phyloP scores from a whole-genome alignment of 1,284 basidiomycete species.

The Leccinum fallax region DNA sequence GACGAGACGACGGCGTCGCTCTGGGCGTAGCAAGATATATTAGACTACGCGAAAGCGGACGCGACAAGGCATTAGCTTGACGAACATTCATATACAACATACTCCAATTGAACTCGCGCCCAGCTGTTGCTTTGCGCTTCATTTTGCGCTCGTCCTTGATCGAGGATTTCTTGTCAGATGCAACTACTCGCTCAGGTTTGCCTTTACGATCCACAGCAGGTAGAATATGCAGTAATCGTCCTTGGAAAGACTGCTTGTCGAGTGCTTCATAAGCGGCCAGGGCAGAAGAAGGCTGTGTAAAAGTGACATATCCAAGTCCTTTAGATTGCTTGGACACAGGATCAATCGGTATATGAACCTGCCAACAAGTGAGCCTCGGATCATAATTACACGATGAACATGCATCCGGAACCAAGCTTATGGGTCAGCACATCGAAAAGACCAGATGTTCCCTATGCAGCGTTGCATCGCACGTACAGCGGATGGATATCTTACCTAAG shows the following conservation, averaged over 20 bases:
- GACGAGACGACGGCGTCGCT: slow-evolving; percentile 88
- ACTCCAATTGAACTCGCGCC: slow-evolving; percentile 94
- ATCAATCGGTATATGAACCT: slow-evolving; percentile 88
- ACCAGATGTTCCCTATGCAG: background rate
- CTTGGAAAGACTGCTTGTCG: slow-evolving; percentile 90
- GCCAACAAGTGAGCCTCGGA: slow-evolving; percentile 18
- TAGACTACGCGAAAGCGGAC: slow-evolving; percentile 19
- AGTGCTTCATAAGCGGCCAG: slow-evolving; percentile 76
- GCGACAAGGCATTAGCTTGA: slow-evolving; percentile 31
- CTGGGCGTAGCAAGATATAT: slow-evolving; percentile 45
- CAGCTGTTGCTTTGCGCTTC: slow-evolving; percentile 73
- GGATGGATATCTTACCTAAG: slow-evolving; percentile 20
- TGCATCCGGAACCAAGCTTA: background rate
- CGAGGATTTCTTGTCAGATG: slow-evolving; percentile 50
- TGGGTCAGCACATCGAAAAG: background rate
- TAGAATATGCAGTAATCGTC: slow-evolving; percentile 88
- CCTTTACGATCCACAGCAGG: slow-evolving; percentile 73
- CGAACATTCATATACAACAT: slow-evolving; percentile 97
- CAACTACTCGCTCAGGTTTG: slow-evolving; percentile 47
- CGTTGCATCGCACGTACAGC: background rate
- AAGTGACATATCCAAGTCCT: slow-evolving; percentile 87
- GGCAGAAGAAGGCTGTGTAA: slow-evolving; percentile 65
- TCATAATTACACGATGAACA: background rate
- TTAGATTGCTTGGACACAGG: slow-evolving; percentile 68
- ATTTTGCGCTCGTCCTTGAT: slow-evolving; percentile 72